These are phyloP conservation scores for Saussurea involucrata DNA, from an alignment of 129 eudicot genomes.

Conservation along the genomic window DNA sequence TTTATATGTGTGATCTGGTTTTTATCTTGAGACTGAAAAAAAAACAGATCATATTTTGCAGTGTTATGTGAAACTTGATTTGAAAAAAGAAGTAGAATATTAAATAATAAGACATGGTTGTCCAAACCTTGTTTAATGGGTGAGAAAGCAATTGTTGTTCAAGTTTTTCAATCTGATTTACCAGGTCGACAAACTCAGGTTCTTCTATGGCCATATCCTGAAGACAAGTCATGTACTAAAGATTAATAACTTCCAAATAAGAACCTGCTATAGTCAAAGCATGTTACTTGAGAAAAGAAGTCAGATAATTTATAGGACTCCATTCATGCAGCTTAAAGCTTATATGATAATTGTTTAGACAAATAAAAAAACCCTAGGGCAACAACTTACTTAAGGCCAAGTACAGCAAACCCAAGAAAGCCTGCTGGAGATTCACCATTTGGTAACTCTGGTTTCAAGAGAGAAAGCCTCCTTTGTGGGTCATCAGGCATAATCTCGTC, in stretches of 20 bases:
- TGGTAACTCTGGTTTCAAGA: slow-evolving; percentile 57
- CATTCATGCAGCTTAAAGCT: too few species aligned
- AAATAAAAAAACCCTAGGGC: too few species aligned
- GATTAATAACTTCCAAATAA: background rate
- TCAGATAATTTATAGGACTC: too few species aligned
- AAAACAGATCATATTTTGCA: background rate
- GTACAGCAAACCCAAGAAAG: slow-evolving; percentile 95
- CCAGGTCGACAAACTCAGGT: slow-evolving; percentile 78
- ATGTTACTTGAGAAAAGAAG: too few species aligned
- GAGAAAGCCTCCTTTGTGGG: slow-evolving; percentile 79
- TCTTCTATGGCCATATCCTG: slow-evolving; percentile 97
- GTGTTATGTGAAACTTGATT: background rate
- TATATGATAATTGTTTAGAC: too few species aligned
- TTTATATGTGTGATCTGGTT: slow-evolving; percentile 72
- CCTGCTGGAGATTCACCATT: slow-evolving; percentile 75
- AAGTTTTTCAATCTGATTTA: slow-evolving; percentile 73
- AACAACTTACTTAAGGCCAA: too few species aligned
- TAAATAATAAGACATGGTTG: background rate
- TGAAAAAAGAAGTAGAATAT: background rate
- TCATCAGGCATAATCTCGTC: slow-evolving; percentile 67
- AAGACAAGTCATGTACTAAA: background rate
- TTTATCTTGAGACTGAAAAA: slow-evolving; percentile 92
- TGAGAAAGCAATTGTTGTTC: slow-evolving; percentile 72
- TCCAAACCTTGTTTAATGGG: slow-evolving; percentile 76
- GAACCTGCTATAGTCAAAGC: too few species aligned